phyloP scores from a whole-genome alignment of 345 rosid species.

The Murraya paniculata region DNA sequence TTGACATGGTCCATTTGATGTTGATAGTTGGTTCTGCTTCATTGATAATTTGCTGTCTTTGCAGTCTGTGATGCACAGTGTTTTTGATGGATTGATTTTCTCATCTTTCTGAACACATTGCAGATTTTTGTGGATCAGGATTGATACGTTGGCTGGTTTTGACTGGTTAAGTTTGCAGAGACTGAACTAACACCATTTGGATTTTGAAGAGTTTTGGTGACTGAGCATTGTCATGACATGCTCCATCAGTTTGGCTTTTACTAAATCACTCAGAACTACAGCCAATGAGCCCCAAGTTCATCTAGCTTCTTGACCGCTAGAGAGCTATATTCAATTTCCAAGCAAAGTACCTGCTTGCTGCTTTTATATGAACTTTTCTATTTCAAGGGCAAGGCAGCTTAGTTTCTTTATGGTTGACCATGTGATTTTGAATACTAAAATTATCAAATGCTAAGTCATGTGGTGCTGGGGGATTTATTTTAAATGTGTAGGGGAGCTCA shows the following conservation, averaged over 20 bases:
- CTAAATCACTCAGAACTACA: not conserved
- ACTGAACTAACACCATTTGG: not conserved
- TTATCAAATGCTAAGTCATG: not conserved
- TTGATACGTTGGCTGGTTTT: slow-evolving; percentile 21
- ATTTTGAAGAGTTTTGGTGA: not conserved
- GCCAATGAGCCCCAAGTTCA: not conserved
- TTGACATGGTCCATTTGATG: not conserved
- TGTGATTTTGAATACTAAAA: not conserved
- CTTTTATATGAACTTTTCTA: not conserved
- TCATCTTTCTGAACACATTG: slow-evolving; percentile 7
- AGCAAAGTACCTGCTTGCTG: too few species aligned
- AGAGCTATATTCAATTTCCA: not conserved
- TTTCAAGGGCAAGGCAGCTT: not conserved
- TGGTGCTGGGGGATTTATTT: too few species aligned
- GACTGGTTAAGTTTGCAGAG: not conserved
- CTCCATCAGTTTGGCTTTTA: not conserved
- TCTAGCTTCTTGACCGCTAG: not conserved
- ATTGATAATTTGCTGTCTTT: not conserved
- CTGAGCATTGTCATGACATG: not conserved
- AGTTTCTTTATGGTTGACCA: not conserved
- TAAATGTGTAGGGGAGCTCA: not conserved
- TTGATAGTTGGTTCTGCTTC: not conserved
- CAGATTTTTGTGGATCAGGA: slow-evolving; percentile 60
- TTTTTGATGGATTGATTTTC: not conserved
- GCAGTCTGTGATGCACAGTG: not conserved